Base-by-base conservation (phyloP, 306 rosid genomes). In the Gleditsia sinensis region DNA sequence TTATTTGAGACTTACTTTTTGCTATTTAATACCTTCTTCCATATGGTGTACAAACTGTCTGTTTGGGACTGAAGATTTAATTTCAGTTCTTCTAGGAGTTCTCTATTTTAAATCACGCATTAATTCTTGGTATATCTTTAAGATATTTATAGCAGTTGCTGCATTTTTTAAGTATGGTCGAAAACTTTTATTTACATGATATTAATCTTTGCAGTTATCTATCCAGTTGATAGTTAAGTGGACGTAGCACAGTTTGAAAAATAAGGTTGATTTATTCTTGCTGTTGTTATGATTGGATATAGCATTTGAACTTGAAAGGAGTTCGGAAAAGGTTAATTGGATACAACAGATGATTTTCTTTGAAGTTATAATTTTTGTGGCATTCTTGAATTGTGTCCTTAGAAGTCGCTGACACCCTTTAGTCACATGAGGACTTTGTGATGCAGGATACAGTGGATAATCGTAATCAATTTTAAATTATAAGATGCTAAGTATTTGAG, bases 191-290 rank as follows among this genome's bases (percentile, higher is more conserved):
- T 50, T 69, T 40, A 39, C 34, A 42, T 30, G 42, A 28, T 62
- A n/a, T 69, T 40, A 56, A 8, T 9, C 40, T 49, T 61, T 75
- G 10, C 17, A 16, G 30, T n/a, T 37, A 67, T 74, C 51, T 67
- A 37, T 67, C 10, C 27, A 6, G 42, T 50, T 20, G 71, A 40
- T 74, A 32, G 21, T 34, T 39, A 70, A 37, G 55, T n/a, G n/a
- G n/a, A n/a, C n/a, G n/a, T 20, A 2, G 13, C 65, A 69, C 63
- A 12, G 10, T 58, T 77, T 77, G 81, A 60, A 53, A 78, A 25
- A 23, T 49, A 53, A 37, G 23, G 32, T 55, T 42, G 24, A 58
- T 56, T 70, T 70, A 28, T 64, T 30, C 43, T 53, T 62, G 72
- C 51, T 71, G 68, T 61, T 39, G 67, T 59, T 39, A 20, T 67